phyloP scores from a whole-genome alignment of 169 alveolate genomes.

The Toxoplasma gondii region DNA sequence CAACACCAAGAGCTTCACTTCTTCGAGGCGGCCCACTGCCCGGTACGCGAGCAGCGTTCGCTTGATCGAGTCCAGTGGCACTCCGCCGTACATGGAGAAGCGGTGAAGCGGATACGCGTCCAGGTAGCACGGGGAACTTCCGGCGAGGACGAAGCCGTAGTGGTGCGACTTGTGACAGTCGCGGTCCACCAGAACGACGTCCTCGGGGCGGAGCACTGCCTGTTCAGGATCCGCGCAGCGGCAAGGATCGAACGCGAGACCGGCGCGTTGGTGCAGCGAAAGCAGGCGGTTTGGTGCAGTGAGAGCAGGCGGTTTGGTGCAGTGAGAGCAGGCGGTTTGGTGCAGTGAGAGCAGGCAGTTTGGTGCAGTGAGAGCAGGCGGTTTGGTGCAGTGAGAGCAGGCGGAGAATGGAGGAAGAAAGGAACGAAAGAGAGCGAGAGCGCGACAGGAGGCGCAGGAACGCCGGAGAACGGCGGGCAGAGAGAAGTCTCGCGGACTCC shows the following conservation, averaged over 20 bases:
- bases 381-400: not conserved
- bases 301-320: too few relatives aligned
- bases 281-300: not conserved
- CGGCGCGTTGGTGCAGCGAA: not conserved
- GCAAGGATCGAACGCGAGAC: not conserved
- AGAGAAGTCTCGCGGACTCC: too few relatives aligned
- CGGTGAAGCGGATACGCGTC: conserved; percentile 77
- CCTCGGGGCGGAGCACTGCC: conserved; percentile 77
- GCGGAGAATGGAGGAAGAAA: not conserved
- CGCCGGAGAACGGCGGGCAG: too few relatives aligned
- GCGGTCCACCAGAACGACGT: conserved; percentile 77
- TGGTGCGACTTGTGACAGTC: conserved; percentile 80
- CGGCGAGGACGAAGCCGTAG: conserved; percentile 75
- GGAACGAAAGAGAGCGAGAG: not conserved
- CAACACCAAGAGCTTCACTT: conserved; percentile 68
- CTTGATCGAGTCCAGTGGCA: conserved; percentile 72
- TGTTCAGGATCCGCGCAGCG: conserved; percentile 54
- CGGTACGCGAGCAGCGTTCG: conserved; percentile 71
- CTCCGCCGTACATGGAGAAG: conserved; percentile 77
- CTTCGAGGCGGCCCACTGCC: conserved; percentile 65
- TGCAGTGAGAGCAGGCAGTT: too few relatives aligned
- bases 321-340: too few relatives aligned
- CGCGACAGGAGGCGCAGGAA: too few relatives aligned
- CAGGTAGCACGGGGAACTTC: conserved; percentile 75
- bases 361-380: too few relatives aligned